Conservation (phyloP, 257 asterid genomes). For the Penstemon eatonii region DNA sequence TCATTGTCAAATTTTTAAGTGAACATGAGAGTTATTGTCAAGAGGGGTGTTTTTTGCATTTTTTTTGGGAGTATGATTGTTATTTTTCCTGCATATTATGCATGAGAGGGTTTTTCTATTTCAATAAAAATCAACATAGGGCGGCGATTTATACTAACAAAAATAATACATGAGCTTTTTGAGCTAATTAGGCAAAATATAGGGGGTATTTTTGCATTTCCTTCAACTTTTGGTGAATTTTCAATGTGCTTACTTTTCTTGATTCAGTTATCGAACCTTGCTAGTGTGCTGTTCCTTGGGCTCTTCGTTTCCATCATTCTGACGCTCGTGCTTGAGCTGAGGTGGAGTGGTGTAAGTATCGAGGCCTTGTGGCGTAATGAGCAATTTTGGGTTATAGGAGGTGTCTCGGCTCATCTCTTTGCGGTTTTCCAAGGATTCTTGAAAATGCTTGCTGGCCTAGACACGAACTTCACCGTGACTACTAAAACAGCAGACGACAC, state of each 20-base stretch:
- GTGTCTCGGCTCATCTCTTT: conserved; percentile 93
- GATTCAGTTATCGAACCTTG: conserved; percentile 74
- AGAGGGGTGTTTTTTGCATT: not conserved
- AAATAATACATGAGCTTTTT: not conserved
- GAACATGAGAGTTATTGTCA: not conserved
- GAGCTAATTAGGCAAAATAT: no score
- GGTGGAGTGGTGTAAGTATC: conserved; percentile 96
- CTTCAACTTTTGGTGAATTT: no score
- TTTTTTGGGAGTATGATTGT: no score
- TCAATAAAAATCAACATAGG: no score
- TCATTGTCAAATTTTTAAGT: no score
- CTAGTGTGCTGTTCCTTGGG: conserved; percentile 83
- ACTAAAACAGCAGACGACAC: conserved; percentile 79
- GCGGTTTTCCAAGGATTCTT: conserved; percentile 98
- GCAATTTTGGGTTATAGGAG: conserved; percentile 99
- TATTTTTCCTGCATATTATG: no score
- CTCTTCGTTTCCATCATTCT: conserved; percentile 79
- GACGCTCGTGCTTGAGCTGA: conserved; percentile 82
- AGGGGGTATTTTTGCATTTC: no score
- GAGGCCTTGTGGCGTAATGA: conserved; percentile 97
- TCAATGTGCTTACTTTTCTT: not conserved
- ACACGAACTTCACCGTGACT: conserved; percentile 92
- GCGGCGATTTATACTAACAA: no score
- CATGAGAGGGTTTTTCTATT: no score
- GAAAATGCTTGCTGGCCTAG: conserved; percentile 88